Percentiles rank a stretch among this genome's conserved stretches.
These are phyloP conservation scores for Asterochloris erici DNA, from an alignment of 139 green algal species.

Conservation along the genomic window DNA sequence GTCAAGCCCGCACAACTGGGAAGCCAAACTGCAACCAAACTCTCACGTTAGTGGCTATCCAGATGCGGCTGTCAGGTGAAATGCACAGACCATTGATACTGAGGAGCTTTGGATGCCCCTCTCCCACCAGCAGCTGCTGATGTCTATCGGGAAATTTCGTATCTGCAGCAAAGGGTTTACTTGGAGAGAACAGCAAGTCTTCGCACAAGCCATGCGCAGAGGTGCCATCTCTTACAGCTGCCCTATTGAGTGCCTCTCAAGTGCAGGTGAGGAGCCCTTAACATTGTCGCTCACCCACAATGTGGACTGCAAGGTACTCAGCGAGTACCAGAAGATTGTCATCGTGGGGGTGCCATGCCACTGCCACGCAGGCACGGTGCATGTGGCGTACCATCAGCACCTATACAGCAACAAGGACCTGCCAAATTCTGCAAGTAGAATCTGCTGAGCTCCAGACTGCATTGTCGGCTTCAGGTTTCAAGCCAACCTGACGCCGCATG, in stretches of 20 bases:
- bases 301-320: neutral
- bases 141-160: neutral
- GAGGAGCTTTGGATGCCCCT: too few relatives aligned
- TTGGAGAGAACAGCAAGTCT: neutral
- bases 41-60: neutral
- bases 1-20: neutral
- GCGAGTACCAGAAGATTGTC: slow-evolving; percentile 2
- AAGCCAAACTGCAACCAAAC: neutral
- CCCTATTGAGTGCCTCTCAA: neutral
- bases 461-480: too few relatives aligned
- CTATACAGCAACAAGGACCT: too few relatives aligned
- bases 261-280: neutral
- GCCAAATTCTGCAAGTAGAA: too few relatives aligned
- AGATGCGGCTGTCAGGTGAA: neutral
- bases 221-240: neutral
- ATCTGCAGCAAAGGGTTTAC: neutral
- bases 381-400: too few relatives aligned
- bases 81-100: neutral
- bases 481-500: too few relatives aligned
- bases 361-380: neutral
- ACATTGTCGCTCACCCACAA: neutral
- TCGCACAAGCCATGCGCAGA: neutral
- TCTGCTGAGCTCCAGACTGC: too few relatives aligned
- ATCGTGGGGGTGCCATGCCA: slow-evolving; percentile 6
- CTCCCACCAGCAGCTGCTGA: too few relatives aligned